phyloP scores from a whole-genome alignment of 495 filamentous ascomycete genomes.

The Trichoderma asperelloides region DNA sequence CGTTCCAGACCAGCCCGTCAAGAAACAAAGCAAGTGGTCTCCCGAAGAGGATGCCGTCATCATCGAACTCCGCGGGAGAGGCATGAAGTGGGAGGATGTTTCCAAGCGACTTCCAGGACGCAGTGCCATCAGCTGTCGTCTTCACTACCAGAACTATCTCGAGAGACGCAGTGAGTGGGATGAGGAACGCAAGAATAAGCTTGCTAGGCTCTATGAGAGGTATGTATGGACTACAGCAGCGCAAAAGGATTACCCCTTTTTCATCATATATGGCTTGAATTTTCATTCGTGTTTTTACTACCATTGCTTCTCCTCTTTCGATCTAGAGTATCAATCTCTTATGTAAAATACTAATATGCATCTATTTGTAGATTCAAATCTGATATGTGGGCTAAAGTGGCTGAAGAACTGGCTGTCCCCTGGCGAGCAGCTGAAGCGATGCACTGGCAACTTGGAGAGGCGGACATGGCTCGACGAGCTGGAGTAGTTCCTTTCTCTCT shows the following conservation, averaged over 20 bases:
- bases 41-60: constrained; percentile 82
- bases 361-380: constrained; percentile 66
- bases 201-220: constrained; percentile 92
- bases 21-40: constrained; percentile 96
- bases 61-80: constrained; percentile 75
- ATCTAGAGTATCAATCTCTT: neutral
- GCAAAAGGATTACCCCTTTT: neutral
- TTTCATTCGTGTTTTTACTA: too few relatives aligned
- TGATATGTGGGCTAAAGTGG: constrained; percentile 93
- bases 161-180: constrained; percentile 89
- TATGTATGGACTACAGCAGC: constrained; percentile 33
- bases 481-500: constrained; percentile 72
- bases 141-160: constrained; percentile 96
- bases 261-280: too few relatives aligned
- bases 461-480: constrained; percentile 86
- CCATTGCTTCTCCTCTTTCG: neutral
- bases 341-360: constrained; percentile 16
- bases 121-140: constrained; percentile 83
- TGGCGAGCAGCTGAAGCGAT: constrained; percentile 95
- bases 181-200: constrained; percentile 93
- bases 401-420: constrained; percentile 90
- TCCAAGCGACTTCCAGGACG: constrained; percentile 80
- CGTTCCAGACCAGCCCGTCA: constrained; percentile 68
- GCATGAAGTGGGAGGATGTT: constrained; percentile 99
- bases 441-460: constrained; percentile 94